These are phyloP conservation scores for Aureobasidium namibiae DNA, from an alignment of 2,329 filamentous ascomycete species.

Conservation along the genomic window DNA sequence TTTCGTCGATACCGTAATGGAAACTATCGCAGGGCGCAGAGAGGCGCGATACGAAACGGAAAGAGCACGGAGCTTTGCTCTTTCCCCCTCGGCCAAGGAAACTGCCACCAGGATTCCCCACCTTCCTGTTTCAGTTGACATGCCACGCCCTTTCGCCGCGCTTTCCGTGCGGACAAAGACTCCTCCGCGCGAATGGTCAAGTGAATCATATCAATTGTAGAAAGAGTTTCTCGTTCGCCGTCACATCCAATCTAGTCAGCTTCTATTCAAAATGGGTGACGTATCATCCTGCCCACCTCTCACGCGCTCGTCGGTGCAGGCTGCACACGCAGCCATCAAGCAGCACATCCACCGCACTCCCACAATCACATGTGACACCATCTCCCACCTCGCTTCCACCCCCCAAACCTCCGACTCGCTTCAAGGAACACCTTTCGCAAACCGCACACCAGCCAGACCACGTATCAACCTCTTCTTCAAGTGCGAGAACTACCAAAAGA, in stretches of 20 bases:
- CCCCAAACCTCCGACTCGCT: constrained; percentile 51
- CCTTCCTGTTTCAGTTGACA: constrained; percentile 2
- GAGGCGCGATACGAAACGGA: constrained; percentile 6
- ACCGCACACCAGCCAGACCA: constrained; percentile 49
- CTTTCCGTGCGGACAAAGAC: background rate
- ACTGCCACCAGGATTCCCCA: background rate
- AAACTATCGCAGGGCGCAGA: background rate
- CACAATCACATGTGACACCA: constrained; percentile 68
- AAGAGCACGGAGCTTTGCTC: constrained; percentile 1
- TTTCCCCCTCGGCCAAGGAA: background rate
- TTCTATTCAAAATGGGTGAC: constrained; percentile 33
- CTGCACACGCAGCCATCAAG: constrained; percentile 65
- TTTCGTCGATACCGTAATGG: background rate
- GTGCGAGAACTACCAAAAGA: constrained; percentile 84
- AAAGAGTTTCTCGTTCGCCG: background rate
- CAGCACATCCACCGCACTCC: constrained; percentile 75
- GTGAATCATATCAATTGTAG: background rate
- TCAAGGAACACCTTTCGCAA: constrained; percentile 49
- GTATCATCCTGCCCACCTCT: constrained; percentile 50
- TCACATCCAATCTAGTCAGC: background rate
- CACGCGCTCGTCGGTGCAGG: constrained; percentile 61
- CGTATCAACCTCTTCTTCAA: constrained; percentile 80
- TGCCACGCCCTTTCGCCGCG: background rate
- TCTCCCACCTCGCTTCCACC: constrained; percentile 66
- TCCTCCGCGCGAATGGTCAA: background rate